These are phyloP conservation scores for Pseudocohnilembus persalinus DNA, from an alignment of 169 alveolate genomes.

Conservation along the genomic window DNA sequence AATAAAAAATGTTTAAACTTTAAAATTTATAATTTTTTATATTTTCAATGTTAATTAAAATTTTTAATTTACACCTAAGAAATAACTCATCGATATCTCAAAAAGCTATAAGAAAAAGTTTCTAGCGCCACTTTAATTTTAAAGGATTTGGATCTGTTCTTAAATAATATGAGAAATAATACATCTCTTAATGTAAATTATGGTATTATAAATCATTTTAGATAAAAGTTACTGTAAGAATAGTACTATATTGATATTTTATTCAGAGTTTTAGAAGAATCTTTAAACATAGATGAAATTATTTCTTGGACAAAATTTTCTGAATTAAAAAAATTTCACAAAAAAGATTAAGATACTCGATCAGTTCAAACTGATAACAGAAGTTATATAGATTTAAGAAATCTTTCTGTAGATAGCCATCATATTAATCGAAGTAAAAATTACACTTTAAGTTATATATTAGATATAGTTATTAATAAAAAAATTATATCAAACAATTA, in stretches of 20 bases:
- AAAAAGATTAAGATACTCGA: neutral
- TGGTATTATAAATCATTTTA: slow-evolving; percentile 6
- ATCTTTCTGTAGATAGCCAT: neutral
- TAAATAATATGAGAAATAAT: slow-evolving; percentile 1
- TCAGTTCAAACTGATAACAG: neutral
- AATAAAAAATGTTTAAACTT: too few relatives aligned
- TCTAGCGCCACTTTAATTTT: neutral
- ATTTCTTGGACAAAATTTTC: neutral
- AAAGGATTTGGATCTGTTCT: neutral
- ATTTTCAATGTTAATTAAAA: too few relatives aligned
- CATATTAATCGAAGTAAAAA: too few relatives aligned
- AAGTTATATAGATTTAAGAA: neutral
- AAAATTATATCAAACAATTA: neutral
- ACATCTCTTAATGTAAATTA: neutral
- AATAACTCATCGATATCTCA: neutral
- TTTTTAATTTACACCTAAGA: too few relatives aligned
- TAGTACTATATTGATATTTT: slow-evolving; percentile 12
- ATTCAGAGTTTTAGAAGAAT: slow-evolving; percentile 2
- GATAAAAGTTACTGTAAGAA: slow-evolving; percentile 11
- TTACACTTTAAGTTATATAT: too few relatives aligned
- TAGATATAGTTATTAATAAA: neutral
- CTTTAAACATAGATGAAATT: neutral
- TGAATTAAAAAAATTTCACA: neutral
- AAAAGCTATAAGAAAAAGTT: neutral
- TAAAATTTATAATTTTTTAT: too few relatives aligned